phyloP scores from a whole-genome alignment of 2,329 filamentous ascomycete genomes.

The Hirsutella rhossiliensis region DNA sequence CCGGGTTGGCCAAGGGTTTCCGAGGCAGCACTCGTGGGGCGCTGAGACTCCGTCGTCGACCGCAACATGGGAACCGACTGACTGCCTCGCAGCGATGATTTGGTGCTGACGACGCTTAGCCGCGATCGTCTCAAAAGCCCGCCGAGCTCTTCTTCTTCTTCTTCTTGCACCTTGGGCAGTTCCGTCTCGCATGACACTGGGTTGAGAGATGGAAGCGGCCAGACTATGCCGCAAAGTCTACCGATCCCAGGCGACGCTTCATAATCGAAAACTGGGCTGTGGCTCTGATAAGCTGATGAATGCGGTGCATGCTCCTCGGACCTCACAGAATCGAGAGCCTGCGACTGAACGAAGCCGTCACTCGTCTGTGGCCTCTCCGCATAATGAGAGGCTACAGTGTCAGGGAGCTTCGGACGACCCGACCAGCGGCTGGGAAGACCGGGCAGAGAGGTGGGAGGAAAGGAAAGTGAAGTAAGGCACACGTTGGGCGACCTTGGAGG shows the following conservation, averaged over 20 bases:
- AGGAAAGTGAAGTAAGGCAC: slow-evolving; percentile 14
- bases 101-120: slow-evolving; percentile 22
- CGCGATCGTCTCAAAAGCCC: slow-evolving; percentile 11
- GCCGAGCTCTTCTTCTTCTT: slow-evolving; percentile 47
- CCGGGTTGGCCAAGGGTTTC: slow-evolving; percentile 38
- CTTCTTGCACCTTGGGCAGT: slow-evolving; percentile 49
- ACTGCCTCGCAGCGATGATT: slow-evolving; percentile 39
- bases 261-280: background rate
- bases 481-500: slow-evolving; percentile 31
- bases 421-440: slow-evolving; percentile 44
- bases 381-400: slow-evolving; percentile 19
- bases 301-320: slow-evolving; percentile 7
- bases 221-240: slow-evolving; percentile 28
- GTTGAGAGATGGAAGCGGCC: slow-evolving; percentile 21
- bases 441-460: slow-evolving; percentile 34
- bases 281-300: background rate
- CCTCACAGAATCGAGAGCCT: slow-evolving; percentile 23
- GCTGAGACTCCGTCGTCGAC: slow-evolving; percentile 26
- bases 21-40: slow-evolving; percentile 35
- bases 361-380: slow-evolving; percentile 33
- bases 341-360: slow-evolving; percentile 31
- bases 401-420: slow-evolving; percentile 27
- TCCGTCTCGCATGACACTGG: slow-evolving; percentile 25
- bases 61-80: slow-evolving; percentile 43
- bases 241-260: slow-evolving; percentile 24